Evolutionary conservation across 2,329 filamentous ascomycete species (phyloP).

Genomic region (Beauveria medogensis): DNA sequence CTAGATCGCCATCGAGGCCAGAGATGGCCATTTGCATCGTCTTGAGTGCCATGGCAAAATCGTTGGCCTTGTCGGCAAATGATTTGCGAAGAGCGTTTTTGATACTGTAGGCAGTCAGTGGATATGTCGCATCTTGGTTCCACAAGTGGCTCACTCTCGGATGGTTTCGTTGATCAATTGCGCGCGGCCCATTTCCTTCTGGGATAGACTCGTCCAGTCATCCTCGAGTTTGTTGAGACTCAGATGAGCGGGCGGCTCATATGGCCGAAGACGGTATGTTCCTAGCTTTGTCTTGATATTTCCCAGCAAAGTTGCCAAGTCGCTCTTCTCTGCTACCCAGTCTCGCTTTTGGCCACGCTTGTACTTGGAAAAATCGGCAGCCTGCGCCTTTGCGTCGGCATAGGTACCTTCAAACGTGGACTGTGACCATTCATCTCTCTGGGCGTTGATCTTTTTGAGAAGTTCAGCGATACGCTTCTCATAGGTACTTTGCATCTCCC

Average conservation of each 20-base stretch:
- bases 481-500: constrained; percentile 98
- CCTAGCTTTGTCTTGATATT: constrained; percentile 99
- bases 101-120: constrained; percentile 47
- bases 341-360: constrained; percentile 84
- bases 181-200: constrained; percentile 78
- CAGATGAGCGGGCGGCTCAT: constrained; percentile 80
- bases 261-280: constrained; percentile 85
- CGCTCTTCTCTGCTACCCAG: constrained; percentile 97
- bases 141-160: constrained; percentile 57
- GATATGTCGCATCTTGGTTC: background rate
- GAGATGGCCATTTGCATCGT: constrained; percentile 93
- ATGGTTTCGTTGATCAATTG: constrained; percentile 98
- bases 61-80: constrained; percentile 97
- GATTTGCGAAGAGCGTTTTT: constrained; percentile 88
- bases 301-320: constrained; percentile 82
- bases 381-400: constrained; percentile 81
- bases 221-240: constrained; percentile 73
- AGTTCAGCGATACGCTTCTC: constrained; percentile 84
- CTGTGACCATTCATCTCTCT: constrained; percentile 68
- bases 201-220: constrained; percentile 73
- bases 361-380: constrained; percentile 73
- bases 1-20: constrained; percentile 92
- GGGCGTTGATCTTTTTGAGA: constrained; percentile 63
- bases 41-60: constrained; percentile 91
- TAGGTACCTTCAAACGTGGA: constrained; percentile 88